Base-by-base conservation (phyloP, 2,329 filamentous ascomycete species). In the Trichophyton equinum region DNA sequence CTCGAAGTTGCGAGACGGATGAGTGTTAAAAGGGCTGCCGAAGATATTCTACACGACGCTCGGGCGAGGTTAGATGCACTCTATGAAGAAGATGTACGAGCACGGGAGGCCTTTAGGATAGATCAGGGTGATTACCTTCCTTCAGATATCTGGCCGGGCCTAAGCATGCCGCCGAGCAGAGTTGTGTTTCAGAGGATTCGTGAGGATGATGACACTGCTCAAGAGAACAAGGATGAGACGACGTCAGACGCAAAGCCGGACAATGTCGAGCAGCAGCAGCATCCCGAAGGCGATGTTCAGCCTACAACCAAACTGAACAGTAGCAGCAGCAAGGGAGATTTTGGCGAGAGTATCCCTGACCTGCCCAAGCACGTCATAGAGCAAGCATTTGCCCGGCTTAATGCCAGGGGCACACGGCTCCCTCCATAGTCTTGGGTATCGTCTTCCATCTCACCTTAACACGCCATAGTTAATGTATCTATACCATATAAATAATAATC, bases 81-180 rank as follows among this genome's bases (percentile, higher is more conserved):
- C 8, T 84, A 88, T 63, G 82, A 88, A 11, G 79, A 83, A 11
- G 94, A 99, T 71, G 77, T 82, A 61, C 79, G 78, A 46, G 85
- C 90, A 64, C 81, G 94, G 42, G 87, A 95, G 64, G 77, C 81
- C 0, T 97, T 99, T 72, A 82, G 88, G 38, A 79, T 85, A 30
- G 87, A 95, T 49, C 86, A 94, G 11, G 91, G 91, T 6, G 89
- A 95, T 65, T 95, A 85, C 70, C 75, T 99, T 9, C 94, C 94
- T 0, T 85, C 86, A 0, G 91, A 96, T 71, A 83, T 96, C 22
- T 96, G 91, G 90, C 85, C 85, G 0, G 88, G 86, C 0, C 82
- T 94, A 72, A 82, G 68, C 49, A 69, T 81, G 64, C 80, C 77
- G n/a, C 80, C 78, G 27, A 82, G 82, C 65, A 78, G 73, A 62